Evolutionary conservation across 2,329 filamentous ascomycete species (phyloP), one percentile per base, ranked within the genome.

Genomic region (Exutisphaerella laricina): DNA sequence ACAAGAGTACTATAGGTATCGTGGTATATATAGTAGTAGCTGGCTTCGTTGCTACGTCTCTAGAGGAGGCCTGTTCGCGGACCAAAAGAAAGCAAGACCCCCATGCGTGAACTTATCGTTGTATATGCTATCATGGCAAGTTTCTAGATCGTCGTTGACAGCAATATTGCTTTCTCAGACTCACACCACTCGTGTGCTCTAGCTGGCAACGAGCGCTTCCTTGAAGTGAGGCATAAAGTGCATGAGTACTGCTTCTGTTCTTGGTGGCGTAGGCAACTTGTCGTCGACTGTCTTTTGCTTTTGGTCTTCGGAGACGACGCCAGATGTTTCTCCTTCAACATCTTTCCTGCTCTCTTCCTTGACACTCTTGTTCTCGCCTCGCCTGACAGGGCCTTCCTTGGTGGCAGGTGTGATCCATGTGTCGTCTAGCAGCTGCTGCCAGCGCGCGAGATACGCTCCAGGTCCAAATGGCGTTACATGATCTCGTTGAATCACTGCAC

Each of bases 361-460:
- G 30, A 67, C 62, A 30, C 58, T 59, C 31, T 56, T 57, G 37
- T 50, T 63, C 14, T 53, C 53, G 1, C 63, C 62, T 28, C 52
- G 62, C 0, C 83, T 70, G 0, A 82, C 62, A 1, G 69, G 66
- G 0, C 82, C 81, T 16, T 57, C 34, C 1, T 70, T 61, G 1
- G 66, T 70, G 0, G 67, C 72, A 0, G 85, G 83, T 1, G 82
- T 84, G 48, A 89, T 80, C 33, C 73, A 62, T 0, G 85, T 85
- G n/a, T 73, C 68, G 58, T 88, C 81, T 3, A 89, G 69, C 5
- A 88, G 68, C 1, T 75, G 69, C 59, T 88, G 82, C 85, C 85
- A 89, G 37, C 79, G 74, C 1, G 77, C 72, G 17, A 88, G 74
- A 58, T 84, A 89, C 34, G 84, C 77, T 1, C 85, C 85, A 0